phyloP scores from a whole-genome alignment of 352 stramenopile genomes.

The Phytophthora constricta region DNA sequence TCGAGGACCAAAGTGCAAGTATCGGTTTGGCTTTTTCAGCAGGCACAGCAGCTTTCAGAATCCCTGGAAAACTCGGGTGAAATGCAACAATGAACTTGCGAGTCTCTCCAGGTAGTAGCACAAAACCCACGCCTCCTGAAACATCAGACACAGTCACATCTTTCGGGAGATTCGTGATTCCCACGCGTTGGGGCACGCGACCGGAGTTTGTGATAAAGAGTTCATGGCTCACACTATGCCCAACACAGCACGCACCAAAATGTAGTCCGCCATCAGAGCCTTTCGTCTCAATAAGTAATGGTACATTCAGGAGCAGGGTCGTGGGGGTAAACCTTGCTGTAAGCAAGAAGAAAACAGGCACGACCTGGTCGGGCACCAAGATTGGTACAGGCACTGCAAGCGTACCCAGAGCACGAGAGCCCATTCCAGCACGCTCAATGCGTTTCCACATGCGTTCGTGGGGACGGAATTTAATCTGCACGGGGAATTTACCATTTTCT shows the following conservation, averaged over 20 bases:
- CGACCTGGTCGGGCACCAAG: slow-evolving; percentile 63
- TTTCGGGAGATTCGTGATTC: slow-evolving; percentile 33
- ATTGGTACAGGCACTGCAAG: slow-evolving; percentile 58
- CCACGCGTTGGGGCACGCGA: slow-evolving; percentile 46
- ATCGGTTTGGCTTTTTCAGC: slow-evolving; percentile 13
- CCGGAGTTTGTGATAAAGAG: slow-evolving; percentile 41
- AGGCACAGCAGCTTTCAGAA: slow-evolving; percentile 5
- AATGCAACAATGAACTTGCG: slow-evolving; percentile 39
- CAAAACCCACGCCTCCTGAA: slow-evolving; percentile 34
- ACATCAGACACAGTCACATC: slow-evolving; percentile 35
- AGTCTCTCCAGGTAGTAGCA: slow-evolving; percentile 42
- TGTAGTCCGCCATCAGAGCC: slow-evolving; percentile 16
- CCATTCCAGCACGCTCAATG: slow-evolving; percentile 53
- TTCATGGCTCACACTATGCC: slow-evolving; percentile 40
- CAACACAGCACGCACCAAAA: slow-evolving; percentile 51
- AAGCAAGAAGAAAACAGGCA: slow-evolving; percentile 50
- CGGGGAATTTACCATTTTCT: slow-evolving; percentile 48
- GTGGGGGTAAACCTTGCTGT: slow-evolving; percentile 38
- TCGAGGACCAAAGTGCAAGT: slow-evolving; percentile 45
- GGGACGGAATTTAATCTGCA: slow-evolving; percentile 80
- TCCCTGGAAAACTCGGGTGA: slow-evolving; percentile 30
- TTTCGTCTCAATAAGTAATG: slow-evolving; percentile 4
- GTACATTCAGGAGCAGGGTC: slow-evolving; percentile 18
- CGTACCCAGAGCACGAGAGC: slow-evolving; percentile 41
- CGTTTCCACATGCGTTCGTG: slow-evolving; percentile 50